Conservation (phyloP, 371 early-diverging fungal genomes). For the Chytridiales sp. region DNA sequence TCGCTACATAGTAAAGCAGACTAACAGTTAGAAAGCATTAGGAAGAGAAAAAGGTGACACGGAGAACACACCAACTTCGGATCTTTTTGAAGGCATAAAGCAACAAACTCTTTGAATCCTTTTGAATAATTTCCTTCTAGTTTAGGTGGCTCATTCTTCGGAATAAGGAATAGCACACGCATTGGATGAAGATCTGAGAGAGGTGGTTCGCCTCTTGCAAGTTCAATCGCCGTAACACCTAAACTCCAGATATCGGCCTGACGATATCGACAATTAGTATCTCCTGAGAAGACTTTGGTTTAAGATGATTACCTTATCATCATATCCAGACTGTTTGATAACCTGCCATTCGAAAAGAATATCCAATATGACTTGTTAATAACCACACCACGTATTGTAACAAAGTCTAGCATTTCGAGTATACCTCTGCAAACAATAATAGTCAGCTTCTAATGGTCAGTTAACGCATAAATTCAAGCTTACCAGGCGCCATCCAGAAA, state of each 20-base stretch:
- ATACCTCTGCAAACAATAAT: too few relatives aligned
- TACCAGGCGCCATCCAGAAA: slow-evolving; percentile 95
- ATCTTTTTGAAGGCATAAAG: slow-evolving; percentile 82
- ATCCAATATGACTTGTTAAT: background rate
- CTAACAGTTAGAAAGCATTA: background rate
- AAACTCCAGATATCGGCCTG: slow-evolving; percentile 97
- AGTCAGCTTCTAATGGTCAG: background rate
- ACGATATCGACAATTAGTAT: background rate
- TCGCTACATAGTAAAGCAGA: slow-evolving; percentile 48
- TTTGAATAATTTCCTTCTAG: slow-evolving; percentile 74
- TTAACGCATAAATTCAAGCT: background rate
- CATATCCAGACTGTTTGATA: slow-evolving; percentile 93
- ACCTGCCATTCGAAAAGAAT: slow-evolving; percentile 55
- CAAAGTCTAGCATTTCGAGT: too few relatives aligned
- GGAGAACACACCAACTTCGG: slow-evolving; percentile 58
- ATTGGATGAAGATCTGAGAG: slow-evolving; percentile 89
- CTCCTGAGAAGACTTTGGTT: too few relatives aligned
- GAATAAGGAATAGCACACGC: slow-evolving; percentile 91
- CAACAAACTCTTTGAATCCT: slow-evolving; percentile 88
- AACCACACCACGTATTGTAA: background rate
- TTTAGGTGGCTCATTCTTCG: slow-evolving; percentile 87
- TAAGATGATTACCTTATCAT: slow-evolving; percentile 64
- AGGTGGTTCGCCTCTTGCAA: slow-evolving; percentile 92
- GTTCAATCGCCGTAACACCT: slow-evolving; percentile 97
- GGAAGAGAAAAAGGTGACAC: background rate